A percentile compares a stretch with the other conserved stretches of the same genome.
Conservation (phyloP, 1,139 yeast genomes). For the Saccharomyces hybrid region DNA sequence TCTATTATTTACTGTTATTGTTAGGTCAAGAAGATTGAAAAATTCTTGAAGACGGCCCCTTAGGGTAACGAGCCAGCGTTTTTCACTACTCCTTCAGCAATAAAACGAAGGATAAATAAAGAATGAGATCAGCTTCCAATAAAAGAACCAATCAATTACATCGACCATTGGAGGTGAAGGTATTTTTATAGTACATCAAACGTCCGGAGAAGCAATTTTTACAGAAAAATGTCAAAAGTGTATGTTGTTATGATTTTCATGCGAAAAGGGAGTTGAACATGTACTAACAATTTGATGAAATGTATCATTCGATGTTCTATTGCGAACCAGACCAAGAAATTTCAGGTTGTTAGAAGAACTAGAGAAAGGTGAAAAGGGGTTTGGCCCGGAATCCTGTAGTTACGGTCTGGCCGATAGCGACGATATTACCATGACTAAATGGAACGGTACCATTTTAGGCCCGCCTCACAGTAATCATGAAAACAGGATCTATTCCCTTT, state of each 20-base stretch:
- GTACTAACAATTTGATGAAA: constrained; percentile 3
- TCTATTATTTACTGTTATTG: not conserved
- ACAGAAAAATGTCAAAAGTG: constrained; percentile 34
- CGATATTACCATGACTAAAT: constrained; percentile 82
- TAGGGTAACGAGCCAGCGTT: not conserved
- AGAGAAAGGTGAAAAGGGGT: constrained; percentile 96
- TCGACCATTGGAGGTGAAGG: not conserved
- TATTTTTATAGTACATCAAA: not conserved
- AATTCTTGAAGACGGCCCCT: not conserved
- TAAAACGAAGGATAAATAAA: not conserved
- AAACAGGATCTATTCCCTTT: constrained; percentile 81
- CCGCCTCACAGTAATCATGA: constrained; percentile 95
- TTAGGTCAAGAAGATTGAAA: not conserved
- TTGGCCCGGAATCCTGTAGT: constrained; percentile 94
- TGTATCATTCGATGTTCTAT: not conserved
- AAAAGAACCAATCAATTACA: not conserved
- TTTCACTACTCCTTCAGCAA: not conserved
- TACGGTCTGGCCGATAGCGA: constrained; percentile 84
- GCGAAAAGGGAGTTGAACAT: not conserved
- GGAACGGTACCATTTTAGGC: constrained; percentile 96
- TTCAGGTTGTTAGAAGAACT: constrained; percentile 89
- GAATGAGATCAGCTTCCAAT: not conserved
- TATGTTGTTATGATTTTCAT: constrained; percentile 22
- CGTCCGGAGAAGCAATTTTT: not conserved
- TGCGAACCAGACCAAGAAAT: constrained; percentile 67